Percentiles rank a stretch among this genome's conserved stretches.
These are phyloP conservation scores for Amesomyces nigricolor DNA, from an alignment of 2,329 filamentous ascomycete genomes.

Conservation along the genomic window DNA sequence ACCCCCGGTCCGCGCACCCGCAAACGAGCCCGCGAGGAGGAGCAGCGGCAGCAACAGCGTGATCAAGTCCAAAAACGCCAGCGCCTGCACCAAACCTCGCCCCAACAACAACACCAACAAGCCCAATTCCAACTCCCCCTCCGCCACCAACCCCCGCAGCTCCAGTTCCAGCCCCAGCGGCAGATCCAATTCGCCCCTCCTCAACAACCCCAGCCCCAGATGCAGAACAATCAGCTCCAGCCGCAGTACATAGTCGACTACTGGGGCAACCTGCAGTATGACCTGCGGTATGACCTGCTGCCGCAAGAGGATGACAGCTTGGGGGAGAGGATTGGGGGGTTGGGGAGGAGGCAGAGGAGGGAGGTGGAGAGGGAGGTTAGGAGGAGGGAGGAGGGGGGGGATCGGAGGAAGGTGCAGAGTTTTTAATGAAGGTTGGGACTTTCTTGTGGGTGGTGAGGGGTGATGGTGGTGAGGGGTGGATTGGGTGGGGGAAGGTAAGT, in stretches of 20 bases:
- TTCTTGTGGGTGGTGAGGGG: too few relatives aligned
- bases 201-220: not conserved
- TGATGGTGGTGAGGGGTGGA: too few relatives aligned
- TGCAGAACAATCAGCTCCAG: not conserved
- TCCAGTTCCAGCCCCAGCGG: not conserved
- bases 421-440: too few relatives aligned
- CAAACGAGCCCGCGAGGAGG: slow-evolving; percentile 13
- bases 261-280: not conserved
- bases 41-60: not conserved
- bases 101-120: slow-evolving; percentile 14
- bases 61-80: not conserved
- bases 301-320: not conserved
- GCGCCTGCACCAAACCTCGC: not conserved
- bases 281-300: too few relatives aligned
- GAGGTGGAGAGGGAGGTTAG: slow-evolving; percentile 2
- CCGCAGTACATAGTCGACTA: not conserved
- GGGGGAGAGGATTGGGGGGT: slow-evolving; percentile 6
- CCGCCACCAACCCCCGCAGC: not conserved
- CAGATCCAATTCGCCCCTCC: not conserved
- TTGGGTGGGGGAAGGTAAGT: too few relatives aligned
- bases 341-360: slow-evolving; percentile 10
- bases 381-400: not conserved
- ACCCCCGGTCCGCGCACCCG: slow-evolving; percentile 6
- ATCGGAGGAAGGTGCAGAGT: not conserved
- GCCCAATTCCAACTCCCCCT: too few relatives aligned